phyloP scores from a whole-genome alignment of 139 green algal genomes.

The Diplosphaera chodatii region DNA sequence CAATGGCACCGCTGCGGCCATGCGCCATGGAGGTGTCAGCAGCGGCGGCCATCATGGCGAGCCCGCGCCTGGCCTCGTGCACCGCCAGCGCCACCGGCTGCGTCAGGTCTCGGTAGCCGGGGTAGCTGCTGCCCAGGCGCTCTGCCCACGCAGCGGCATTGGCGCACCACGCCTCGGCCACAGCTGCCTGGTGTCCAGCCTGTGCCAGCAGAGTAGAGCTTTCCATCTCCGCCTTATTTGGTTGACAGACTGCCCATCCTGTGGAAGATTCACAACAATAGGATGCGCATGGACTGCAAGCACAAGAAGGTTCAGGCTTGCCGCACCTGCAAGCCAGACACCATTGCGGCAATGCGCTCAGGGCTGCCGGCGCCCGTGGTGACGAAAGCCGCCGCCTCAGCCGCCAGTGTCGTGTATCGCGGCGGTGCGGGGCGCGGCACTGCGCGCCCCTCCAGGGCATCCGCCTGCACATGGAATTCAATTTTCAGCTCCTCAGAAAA shows the following conservation, averaged over 20 bases:
- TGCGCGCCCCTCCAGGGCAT: conserved; percentile 23
- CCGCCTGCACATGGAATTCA: no score
- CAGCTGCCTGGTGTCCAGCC: conserved; percentile 7
- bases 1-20: no score
- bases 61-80: conserved; percentile 51
- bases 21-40: not conserved
- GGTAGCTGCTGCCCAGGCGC: conserved; percentile 43
- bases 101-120: conserved; percentile 74
- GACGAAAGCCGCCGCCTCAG: conserved; percentile 43
- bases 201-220: no score
- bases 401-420: conserved; percentile 48
- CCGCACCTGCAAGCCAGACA: not conserved
- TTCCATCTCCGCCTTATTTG: no score
- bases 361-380: conserved; percentile 11
- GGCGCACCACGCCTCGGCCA: conserved; percentile 24
- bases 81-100: conserved; percentile 78
- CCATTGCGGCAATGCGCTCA: not conserved
- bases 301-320: no score
- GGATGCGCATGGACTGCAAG: no score
- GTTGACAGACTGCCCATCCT: no score
- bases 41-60: conserved; percentile 39
- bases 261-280: no score
- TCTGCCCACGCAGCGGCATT: conserved; percentile 49
- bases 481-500: no score
- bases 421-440: conserved; percentile 67